phyloP scores from a whole-genome alignment of 495 filamentous ascomycete species.

The Podospora anserina region DNA sequence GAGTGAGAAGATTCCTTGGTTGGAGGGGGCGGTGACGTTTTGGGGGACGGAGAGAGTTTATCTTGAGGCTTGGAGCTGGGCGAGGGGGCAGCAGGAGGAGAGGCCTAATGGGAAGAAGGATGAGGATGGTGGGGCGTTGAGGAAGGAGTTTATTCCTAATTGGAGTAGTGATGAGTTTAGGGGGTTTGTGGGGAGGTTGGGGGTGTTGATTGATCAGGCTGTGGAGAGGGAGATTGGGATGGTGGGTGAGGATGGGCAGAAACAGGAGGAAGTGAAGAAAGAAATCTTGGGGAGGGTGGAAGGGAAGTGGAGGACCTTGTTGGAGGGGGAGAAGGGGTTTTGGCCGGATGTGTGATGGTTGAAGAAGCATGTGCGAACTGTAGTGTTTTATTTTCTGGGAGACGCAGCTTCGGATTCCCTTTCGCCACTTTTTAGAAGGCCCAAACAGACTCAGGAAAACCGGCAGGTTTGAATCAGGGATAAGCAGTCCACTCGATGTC shows the following conservation, averaged over 20 bases:
- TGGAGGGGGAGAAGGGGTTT: conserved; percentile 36
- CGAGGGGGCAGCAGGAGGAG: conserved; percentile 37
- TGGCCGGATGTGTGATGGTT: conserved; percentile 32
- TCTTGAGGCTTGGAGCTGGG: conserved; percentile 58
- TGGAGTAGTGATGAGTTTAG: conserved; percentile 61
- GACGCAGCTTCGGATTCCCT: too few species aligned
- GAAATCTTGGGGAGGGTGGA: conserved; percentile 31
- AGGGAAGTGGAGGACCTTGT: conserved; percentile 32
- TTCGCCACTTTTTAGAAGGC: too few species aligned
- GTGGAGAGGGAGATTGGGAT: conserved; percentile 24
- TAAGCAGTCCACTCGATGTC: too few species aligned
- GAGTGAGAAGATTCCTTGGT: conserved; percentile 26
- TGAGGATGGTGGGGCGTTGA: conserved; percentile 59
- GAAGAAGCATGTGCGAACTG: not conserved
- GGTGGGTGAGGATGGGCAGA: conserved; percentile 16
- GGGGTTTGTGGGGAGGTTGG: conserved; percentile 48
- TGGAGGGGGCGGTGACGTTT: conserved; percentile 67
- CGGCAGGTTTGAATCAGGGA: too few species aligned
- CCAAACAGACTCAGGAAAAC: too few species aligned
- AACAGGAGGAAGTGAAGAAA: conserved; percentile 16
- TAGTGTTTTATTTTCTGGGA: too few species aligned
- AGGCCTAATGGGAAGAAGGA: conserved; percentile 33
- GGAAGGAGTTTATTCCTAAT: conserved; percentile 62
- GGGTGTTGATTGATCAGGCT: conserved; percentile 31
- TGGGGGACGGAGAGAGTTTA: conserved; percentile 73